Percentiles rank a stretch among this genome's conserved stretches.
Conservation (phyloP, 768 basidiomycete species). For the Agaricus sinodeliciosus region DNA sequence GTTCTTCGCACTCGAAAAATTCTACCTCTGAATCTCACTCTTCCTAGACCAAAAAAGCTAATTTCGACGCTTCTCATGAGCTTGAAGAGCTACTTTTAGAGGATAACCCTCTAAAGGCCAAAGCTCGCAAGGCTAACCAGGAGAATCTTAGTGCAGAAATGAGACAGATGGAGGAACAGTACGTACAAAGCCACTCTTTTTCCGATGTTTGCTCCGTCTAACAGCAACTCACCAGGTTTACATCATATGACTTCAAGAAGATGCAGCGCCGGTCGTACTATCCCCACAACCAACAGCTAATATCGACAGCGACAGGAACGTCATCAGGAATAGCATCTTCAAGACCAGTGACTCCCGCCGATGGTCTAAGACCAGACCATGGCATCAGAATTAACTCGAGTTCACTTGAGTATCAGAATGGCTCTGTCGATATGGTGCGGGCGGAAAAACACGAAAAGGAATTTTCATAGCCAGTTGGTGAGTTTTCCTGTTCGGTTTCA, state of each 20-base stretch:
- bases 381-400: conserved; percentile 27
- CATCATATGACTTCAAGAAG: conserved; percentile 86
- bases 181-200: conserved; percentile 18
- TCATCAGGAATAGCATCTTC: conserved; percentile 66
- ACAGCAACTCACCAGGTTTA: conserved; percentile 51
- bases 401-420: conserved; percentile 30
- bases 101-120: conserved; percentile 95
- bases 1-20: neutral
- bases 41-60: conserved; percentile 90
- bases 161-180: conserved; percentile 99
- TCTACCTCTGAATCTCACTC: conserved; percentile 9
- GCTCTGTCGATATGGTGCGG: conserved; percentile 16
- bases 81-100: conserved; percentile 93
- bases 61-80: conserved; percentile 98
- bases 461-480: conserved; percentile 31
- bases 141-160: conserved; percentile 88
- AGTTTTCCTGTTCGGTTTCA: neutral
- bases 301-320: conserved; percentile 69
- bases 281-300: conserved; percentile 71
- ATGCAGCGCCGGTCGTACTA: conserved; percentile 91
- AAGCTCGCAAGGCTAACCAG: conserved; percentile 84
- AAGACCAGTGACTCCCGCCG: conserved; percentile 66
- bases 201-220: neutral
- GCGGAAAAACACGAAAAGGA: conserved; percentile 44
- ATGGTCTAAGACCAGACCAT: conserved; percentile 37